phyloP scores from a whole-genome alignment of 2,329 filamentous ascomycete genomes.

The Teratosphaeria pseudoeucalypti region DNA sequence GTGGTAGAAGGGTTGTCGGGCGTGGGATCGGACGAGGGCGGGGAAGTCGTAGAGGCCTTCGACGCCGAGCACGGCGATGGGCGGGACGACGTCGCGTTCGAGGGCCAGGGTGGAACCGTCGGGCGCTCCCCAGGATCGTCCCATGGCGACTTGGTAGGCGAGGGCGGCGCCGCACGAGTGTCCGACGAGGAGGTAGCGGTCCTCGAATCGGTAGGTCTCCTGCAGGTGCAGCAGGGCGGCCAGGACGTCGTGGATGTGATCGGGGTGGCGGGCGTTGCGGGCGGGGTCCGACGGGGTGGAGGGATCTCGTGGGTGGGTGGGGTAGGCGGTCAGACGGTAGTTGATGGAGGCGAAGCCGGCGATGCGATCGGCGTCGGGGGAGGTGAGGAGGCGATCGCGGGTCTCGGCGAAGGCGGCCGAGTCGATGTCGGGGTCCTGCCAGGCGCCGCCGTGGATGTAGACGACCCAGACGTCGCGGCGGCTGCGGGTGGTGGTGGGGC shows the following conservation, averaged over 20 bases:
- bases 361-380: constrained; percentile 28
- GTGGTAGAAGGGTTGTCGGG: constrained; percentile 43
- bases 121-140: constrained; percentile 25
- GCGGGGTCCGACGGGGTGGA: constrained; percentile 35
- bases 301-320: constrained; percentile 34
- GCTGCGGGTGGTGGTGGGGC: constrained; percentile 15
- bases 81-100: constrained; percentile 24
- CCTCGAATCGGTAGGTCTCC: constrained; percentile 33
- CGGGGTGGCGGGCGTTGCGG: constrained; percentile 46
- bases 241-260: constrained; percentile 50
- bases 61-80: constrained; percentile 48
- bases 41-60: constrained; percentile 59
- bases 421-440: constrained; percentile 37
- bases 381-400: constrained; percentile 25
- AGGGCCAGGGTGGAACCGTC: constrained; percentile 17
- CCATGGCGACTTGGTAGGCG: constrained; percentile 50
- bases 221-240: constrained; percentile 43
- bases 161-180: constrained; percentile 57
- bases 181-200: constrained; percentile 47
- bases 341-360: constrained; percentile 55
- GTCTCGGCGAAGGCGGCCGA: constrained; percentile 27
- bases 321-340: constrained; percentile 51
- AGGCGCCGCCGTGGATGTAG: constrained; percentile 42
- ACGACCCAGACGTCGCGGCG: constrained; percentile 21
- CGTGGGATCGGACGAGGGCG: constrained; percentile 38